Base-by-base conservation (phyloP, 768 basidiomycete genomes). In the Lactarius hengduanensis region DNA sequence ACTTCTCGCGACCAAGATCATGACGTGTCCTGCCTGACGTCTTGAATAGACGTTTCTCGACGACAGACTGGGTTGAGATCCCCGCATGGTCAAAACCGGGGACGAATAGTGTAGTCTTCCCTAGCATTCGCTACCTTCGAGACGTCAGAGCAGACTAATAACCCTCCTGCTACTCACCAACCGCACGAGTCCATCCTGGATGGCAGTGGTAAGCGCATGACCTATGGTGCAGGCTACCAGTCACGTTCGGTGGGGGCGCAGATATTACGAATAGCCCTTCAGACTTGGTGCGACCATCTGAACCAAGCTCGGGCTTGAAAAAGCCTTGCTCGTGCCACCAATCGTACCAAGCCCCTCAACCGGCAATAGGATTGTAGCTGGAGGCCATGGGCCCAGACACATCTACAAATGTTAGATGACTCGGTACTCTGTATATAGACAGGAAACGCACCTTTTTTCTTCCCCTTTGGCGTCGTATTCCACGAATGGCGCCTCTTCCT, bases 11-110 rank as follows among this genome's bases (percentile, higher is more conserved):
- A 0, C 97, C 97, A n/a, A 53, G 84, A 75, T 98, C 94, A 76
- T 98, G 95, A 61, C 96, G 80, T 2, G 91, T 92, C 77, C 88
- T 81, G 1, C 93, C 92, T 40, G 88, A 82, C 1, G 84, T 76
- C 78, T 96, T 99, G 80, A 85, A 90, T 40, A 98, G 73, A 20
- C 95, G 84, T 76, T 94, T 94, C 76, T 98, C 97, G 1, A 98
- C 96, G 18, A 99, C 96, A 55, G 92, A 92, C 77, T 99, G 97
- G 0, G 97, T 98, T 0, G 96, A 96, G 67, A 99, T 98, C 64
- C 96, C 96, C 0, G 97, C 97, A 72, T 99, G 97, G 77, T 99
- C 97, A 73, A 96, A 99, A 18, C 97, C 97, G 0, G 97, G 97
- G 2, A 88, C 85, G 73, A 90, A 98, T 0, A 98, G 80, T 0